Evolutionary conservation across 176 grass and related monocot species (phyloP), one percentile per base, ranked within the genome.

Genomic region (Bolboschoenus planiculmis): DNA sequence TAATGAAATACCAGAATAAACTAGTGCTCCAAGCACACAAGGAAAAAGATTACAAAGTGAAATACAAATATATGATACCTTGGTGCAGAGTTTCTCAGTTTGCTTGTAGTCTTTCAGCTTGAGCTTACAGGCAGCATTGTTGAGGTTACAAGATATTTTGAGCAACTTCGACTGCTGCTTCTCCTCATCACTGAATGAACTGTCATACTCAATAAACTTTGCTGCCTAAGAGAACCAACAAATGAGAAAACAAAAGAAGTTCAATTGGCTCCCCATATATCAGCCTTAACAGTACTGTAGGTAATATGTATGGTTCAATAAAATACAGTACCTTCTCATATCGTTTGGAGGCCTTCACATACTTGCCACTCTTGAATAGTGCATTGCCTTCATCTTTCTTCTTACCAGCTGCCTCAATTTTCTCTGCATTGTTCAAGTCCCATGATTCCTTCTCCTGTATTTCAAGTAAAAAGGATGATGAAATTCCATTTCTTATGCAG

Each of bases 381-480:
- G 55, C 86, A 81, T 99, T 99, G 15, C 96, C 96, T 59, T 93
- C 96, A 78, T 95, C 92, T 89, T 99, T 99, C 87, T 99, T 95
- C 34, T 90, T 84, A 51, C 84, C 84, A 90, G 92, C 92, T 73
- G 84, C 86, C 81, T 93, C 91, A 48, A 99, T 87, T 87, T 99
- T 99, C 63, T 99, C 96, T 14, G 85, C 77, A 84, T 91, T 99
- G 84, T 95, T 95, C 85, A 95, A 86, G 83, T 95, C 92, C 96
- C 96, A 99, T 3, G 96, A 95, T 35, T 99, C 96, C 70, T 95
- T 99, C 60, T 91, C 96, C 96, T 99, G 81, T 21, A 78, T 78
- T 30, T 53, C 20, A 82, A 88, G 58, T 79, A 77, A 80, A 62
- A 72, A 48, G 13, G 26, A 77, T 34, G 46, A 31, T 51, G 36